Conservation (phyloP, 2,329 filamentous ascomycete species). For the Clonostachys byssicola region DNA sequence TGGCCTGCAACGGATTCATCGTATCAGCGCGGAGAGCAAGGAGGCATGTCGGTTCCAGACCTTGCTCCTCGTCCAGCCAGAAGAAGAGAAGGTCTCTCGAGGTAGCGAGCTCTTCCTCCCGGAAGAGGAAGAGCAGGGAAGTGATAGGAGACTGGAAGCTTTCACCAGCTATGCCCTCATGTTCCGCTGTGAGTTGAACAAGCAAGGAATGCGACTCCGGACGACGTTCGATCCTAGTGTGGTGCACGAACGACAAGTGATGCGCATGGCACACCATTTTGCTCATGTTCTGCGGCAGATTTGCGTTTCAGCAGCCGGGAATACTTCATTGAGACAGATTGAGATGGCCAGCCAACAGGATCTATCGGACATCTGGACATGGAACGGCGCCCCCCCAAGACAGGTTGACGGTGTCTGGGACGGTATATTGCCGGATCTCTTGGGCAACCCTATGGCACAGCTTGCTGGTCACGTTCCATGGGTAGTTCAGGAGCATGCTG, state of each 20-base stretch:
- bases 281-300: background rate
- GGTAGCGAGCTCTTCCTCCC: too few species aligned
- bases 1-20: conserved; percentile 6
- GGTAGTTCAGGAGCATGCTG: conserved; percentile 10
- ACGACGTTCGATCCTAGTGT: background rate
- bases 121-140: too few species aligned
- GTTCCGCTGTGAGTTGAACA: too few species aligned
- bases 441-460: too few species aligned
- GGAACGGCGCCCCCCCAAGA: background rate
- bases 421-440: background rate
- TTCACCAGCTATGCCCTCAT: too few species aligned
- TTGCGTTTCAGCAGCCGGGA: too few species aligned
- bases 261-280: background rate
- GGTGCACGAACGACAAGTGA: background rate
- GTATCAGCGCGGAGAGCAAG: background rate
- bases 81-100: too few species aligned
- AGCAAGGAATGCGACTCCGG: conserved; percentile 7
- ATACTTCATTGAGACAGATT: background rate
- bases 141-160: too few species aligned
- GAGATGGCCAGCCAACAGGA: background rate
- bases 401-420: background rate
- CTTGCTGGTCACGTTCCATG: conserved; percentile 7
- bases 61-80: conserved; percentile 8
- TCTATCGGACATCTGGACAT: background rate
- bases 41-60: conserved; percentile 7